Evolutionary conservation across 495 filamentous ascomycete species (phyloP).

Genomic region (Daldinia decipiens): DNA sequence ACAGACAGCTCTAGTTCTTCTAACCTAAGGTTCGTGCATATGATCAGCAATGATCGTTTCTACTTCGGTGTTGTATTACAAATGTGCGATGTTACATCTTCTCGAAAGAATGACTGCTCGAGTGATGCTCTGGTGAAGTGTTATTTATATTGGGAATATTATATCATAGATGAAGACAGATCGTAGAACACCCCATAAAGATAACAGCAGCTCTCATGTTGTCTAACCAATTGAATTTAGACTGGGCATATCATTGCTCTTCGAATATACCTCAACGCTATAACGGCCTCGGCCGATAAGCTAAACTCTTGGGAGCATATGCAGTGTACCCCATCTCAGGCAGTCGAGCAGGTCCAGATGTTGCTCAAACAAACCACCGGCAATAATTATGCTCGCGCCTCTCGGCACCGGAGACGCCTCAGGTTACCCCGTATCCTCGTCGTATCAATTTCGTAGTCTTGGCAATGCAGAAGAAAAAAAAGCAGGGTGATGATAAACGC

Average conservation of each 20-base stretch:
- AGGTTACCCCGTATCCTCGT: neutral
- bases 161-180: neutral
- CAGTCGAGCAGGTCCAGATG: neutral
- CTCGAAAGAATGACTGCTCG: neutral
- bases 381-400: neutral
- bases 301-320: neutral
- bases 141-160: neutral
- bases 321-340: neutral
- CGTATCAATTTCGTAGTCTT: conserved; percentile 1
- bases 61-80: neutral
- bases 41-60: neutral
- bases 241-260: neutral
- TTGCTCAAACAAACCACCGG: neutral
- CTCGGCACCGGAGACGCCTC: neutral
- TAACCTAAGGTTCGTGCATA: neutral
- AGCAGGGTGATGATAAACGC: conserved; percentile 29
- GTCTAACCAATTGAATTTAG: neutral
- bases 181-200: neutral
- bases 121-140: neutral
- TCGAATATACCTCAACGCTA: neutral
- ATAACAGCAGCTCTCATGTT: neutral
- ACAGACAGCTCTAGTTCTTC: no score
- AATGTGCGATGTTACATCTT: neutral
- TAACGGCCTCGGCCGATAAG: neutral
- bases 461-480: conserved; percentile 7